phyloP scores from a whole-genome alignment of 768 basidiomycete species.

The Neoboletus subvelutipes region DNA sequence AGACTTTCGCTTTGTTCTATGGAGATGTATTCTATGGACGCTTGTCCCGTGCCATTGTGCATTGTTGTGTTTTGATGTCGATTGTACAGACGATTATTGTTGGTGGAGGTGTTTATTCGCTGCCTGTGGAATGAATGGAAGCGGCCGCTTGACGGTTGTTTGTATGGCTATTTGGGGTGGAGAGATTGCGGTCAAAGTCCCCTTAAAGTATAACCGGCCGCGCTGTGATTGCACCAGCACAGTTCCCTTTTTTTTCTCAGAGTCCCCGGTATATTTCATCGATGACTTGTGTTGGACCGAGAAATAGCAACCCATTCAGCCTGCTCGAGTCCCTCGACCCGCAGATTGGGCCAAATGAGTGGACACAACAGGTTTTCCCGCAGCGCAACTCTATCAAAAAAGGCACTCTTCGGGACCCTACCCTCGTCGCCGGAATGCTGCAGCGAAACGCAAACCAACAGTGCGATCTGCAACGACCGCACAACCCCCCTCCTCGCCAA shows the following conservation, averaged over 20 bases:
- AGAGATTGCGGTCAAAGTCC: neutral
- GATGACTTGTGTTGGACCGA: slow-evolving; percentile 1
- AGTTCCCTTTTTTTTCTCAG: slow-evolving; percentile 2
- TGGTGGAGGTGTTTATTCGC: neutral
- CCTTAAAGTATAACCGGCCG: neutral
- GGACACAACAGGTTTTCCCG: neutral
- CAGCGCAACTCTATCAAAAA: neutral
- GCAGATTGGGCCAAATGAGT: neutral
- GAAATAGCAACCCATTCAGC: slow-evolving; percentile 8
- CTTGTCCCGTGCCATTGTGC: neutral
- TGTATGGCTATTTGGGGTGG: slow-evolving; percentile 10
- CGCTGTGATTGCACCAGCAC: neutral
- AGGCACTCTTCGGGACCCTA: neutral
- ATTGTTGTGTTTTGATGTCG: neutral
- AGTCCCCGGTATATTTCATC: neutral
- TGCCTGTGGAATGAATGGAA: neutral
- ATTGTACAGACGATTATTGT: neutral
- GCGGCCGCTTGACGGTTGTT: slow-evolving; percentile 22
- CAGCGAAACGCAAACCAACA: neutral
- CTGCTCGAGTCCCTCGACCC: neutral
- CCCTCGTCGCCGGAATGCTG: neutral
- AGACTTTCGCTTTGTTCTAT: neutral
- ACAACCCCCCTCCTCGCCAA: neutral
- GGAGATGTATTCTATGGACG: neutral
- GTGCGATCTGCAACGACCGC: neutral